phyloP scores from a whole-genome alignment of 2,329 filamentous ascomycete genomes.

The Setomelanomma holmii region DNA sequence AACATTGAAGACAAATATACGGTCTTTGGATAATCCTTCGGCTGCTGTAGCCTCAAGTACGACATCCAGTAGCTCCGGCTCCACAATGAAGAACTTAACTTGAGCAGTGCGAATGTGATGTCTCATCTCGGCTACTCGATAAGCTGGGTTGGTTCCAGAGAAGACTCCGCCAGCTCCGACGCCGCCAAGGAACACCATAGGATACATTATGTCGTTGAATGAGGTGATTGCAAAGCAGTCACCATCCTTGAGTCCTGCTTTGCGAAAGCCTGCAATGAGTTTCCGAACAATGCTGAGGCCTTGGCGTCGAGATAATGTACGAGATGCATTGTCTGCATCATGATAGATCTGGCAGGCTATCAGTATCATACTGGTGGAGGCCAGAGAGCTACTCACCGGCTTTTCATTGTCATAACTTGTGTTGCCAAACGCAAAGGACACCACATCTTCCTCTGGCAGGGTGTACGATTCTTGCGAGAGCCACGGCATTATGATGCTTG shows the following conservation, averaged over 20 bases:
- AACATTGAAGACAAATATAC: slow-evolving; percentile 37
- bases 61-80: slow-evolving; percentile 31
- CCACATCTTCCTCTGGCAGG: slow-evolving; percentile 59
- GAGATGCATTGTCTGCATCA: slow-evolving; percentile 55
- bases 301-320: slow-evolving; percentile 56
- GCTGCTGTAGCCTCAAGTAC: slow-evolving; percentile 21
- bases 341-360: slow-evolving; percentile 53
- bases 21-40: slow-evolving; percentile 19
- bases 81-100: slow-evolving; percentile 29
- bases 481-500: slow-evolving; percentile 4
- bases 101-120: slow-evolving; percentile 29
- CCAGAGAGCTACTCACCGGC: slow-evolving; percentile 20
- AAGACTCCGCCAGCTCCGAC: slow-evolving; percentile 34
- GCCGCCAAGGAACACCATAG: slow-evolving; percentile 30
- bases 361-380: not conserved
- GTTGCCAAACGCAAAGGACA: slow-evolving; percentile 62
- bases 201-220: slow-evolving; percentile 59
- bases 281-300: slow-evolving; percentile 55
- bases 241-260: slow-evolving; percentile 56
- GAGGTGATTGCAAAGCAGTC: slow-evolving; percentile 63
- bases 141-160: slow-evolving; percentile 34
- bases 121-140: slow-evolving; percentile 31
- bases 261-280: slow-evolving; percentile 59
- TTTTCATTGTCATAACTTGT: slow-evolving; percentile 53
- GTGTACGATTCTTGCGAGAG: slow-evolving; percentile 11